Base-by-base conservation (phyloP, 306 rosid genomes). In the Cajanus cajan region DNA sequence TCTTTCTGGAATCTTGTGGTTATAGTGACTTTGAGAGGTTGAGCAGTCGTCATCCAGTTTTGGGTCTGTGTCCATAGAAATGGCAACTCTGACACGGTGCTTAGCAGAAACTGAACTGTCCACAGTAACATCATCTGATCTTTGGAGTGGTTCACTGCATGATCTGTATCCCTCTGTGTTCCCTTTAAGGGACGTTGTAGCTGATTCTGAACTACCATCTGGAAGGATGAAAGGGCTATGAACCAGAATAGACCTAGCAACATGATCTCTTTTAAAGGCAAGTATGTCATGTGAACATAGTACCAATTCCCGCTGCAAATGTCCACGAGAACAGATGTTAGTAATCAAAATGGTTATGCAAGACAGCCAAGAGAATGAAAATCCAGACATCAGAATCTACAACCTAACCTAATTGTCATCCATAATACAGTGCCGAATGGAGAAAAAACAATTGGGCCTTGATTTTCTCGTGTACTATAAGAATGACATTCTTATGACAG, bases 151-250 rank as follows among this genome's bases (percentile, higher is more conserved):
- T 71, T 95, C 96, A 59, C 90, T 91, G 88, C 95, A 90, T 45
- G 98, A 92, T 85, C 87, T 88, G 82, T 90, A 86, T 69, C 85
- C 98, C 55, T 93, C 99, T 18, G 93, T 87, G 57, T 88, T 87
- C 37, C 90, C 99, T 78, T 88, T 96, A 28, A 96, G 90, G 66
- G 99, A 96, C 40, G 99, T 96, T 37, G 99, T 93, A 70, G 97
- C 99, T 51, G 99, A 96, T 86, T 93, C 99, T 5, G 97, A 93
- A 80, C 99, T 96, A 76, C 88, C 96, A 71, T 91, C 96, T 7
- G 94, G 96, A 80, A 78, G 91, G 73, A 82, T 44, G 72, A 88
- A 89, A 84, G 93, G 90, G 82, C 86, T 88, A 8, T 57, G 90
- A 74, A 73, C 91, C 40, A 88, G 90, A 62, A 88, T 77, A 10